Evolutionary conservation across 2,329 filamentous ascomycete genomes (phyloP).

Genomic region (Coniochaeta sp.): DNA sequence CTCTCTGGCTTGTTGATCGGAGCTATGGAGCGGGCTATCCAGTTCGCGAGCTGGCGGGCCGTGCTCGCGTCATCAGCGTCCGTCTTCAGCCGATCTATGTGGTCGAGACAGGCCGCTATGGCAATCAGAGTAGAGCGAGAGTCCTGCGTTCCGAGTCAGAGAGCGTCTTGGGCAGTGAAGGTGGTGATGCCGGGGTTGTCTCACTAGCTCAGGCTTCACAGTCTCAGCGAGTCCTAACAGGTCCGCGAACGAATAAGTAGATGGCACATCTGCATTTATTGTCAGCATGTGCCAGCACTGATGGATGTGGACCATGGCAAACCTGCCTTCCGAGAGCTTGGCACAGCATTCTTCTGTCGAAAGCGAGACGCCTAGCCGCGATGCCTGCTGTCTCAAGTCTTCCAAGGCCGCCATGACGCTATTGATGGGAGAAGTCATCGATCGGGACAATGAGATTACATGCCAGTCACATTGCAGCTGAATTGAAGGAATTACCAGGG

Average conservation of each 20-base stretch:
- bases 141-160: neutral
- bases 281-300: neutral
- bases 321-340: neutral
- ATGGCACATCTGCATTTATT: conserved; percentile 2
- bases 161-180: no score
- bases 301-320: neutral
- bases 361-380: neutral
- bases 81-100: neutral
- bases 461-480: no score
- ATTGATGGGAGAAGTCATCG: no score
- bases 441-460: no score
- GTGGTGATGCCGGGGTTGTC: no score
- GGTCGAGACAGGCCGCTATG: neutral
- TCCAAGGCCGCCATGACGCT: neutral
- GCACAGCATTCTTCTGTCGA: neutral
- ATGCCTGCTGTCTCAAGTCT: neutral
- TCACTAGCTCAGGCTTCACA: neutral
- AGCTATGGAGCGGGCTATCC: neutral
- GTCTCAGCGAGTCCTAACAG: neutral
- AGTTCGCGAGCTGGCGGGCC: neutral
- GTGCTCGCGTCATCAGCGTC: neutral
- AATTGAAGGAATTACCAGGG: no score
- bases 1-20: neutral
- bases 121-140: neutral
- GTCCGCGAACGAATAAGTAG: conserved; percentile 6